phyloP scores from a whole-genome alignment of 176 grass and related monocot genomes.

The Thinopyrum elongatum region DNA sequence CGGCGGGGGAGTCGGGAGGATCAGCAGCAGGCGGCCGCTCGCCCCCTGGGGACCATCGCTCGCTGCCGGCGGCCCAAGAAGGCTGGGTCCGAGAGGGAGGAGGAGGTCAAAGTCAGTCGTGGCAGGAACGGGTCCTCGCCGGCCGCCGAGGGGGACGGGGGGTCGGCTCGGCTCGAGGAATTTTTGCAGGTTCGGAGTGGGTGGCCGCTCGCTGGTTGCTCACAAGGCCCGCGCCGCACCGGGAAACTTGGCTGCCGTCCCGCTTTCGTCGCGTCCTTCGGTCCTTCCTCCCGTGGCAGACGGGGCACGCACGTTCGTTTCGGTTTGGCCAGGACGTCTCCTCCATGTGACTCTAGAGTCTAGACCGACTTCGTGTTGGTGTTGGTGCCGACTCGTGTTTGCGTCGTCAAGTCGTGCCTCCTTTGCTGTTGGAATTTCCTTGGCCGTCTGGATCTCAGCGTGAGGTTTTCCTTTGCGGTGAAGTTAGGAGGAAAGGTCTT shows the following conservation, averaged over 20 bases:
- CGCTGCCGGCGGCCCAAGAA: neutral
- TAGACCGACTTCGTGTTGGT: neutral
- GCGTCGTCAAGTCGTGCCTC: neutral
- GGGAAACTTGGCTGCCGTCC: neutral
- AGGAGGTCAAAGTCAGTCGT: neutral
- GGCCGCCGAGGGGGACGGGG: neutral
- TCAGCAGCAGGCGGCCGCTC: neutral
- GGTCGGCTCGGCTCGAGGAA: neutral
- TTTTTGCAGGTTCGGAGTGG: neutral
- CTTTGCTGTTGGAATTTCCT: no score
- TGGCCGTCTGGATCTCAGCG: neutral
- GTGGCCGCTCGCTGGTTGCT: neutral
- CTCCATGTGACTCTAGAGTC: neutral
- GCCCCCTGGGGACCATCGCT: slow-evolving; percentile 31
- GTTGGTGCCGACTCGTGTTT: neutral
- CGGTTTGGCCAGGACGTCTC: neutral
- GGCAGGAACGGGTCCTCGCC: neutral
- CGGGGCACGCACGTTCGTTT: neutral
- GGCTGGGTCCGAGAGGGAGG: neutral
- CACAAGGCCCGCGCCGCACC: slow-evolving; percentile 26
- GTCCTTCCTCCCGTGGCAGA: neutral
- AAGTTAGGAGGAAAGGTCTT: neutral
- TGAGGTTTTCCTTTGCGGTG: neutral
- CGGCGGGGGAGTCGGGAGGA: neutral
- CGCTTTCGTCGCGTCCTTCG: neutral